A percentile compares a stretch with the other conserved stretches of the same genome.
These are phyloP conservation scores for Cryphonectria parasitica DNA, from an alignment of 2,329 filamentous ascomycete genomes.

Conservation along the genomic window DNA sequence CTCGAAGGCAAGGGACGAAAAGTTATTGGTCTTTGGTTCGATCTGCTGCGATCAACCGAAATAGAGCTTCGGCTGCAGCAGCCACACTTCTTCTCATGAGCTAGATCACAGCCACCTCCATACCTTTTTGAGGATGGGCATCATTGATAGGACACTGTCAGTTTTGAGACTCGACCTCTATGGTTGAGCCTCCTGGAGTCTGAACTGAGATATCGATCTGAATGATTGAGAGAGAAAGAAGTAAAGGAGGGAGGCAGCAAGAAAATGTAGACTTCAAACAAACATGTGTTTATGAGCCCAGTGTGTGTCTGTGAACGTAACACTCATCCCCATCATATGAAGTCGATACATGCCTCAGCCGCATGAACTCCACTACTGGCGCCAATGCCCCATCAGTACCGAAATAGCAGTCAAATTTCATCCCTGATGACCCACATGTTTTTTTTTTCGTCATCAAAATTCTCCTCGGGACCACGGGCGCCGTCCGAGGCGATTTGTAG, in stretches of 20 bases:
- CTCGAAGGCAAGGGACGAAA: constrained; percentile 21
- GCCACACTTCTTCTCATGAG: constrained; percentile 8
- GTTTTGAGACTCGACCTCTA: neutral
- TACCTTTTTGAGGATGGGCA: neutral
- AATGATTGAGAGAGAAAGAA: neutral
- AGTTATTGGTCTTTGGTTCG: constrained; percentile 18
- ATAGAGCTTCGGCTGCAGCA: constrained; percentile 3
- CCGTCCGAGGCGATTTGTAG: neutral
- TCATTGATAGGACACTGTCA: constrained; percentile 6
- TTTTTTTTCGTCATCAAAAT: constrained; percentile 4
- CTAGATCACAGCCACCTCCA: constrained; percentile 3
- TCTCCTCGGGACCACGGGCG: constrained; percentile 7
- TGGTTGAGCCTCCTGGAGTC: neutral
- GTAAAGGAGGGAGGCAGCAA: neutral
- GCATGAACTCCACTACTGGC: constrained; percentile 5
- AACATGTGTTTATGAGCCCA: neutral
- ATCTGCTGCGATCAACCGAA: constrained; percentile 9
- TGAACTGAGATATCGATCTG: constrained; percentile 2
- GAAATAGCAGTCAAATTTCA: constrained; percentile 16
- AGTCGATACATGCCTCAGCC: constrained; percentile 10
- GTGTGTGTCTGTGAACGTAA: neutral
- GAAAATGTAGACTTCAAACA: neutral
- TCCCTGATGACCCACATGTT: constrained; percentile 5
- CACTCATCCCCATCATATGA: neutral
- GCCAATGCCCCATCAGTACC: constrained; percentile 4